Evolutionary conservation across 257 asterid species (phyloP), one percentile per base, ranked within the genome.

Genomic region (Handroanthus guayacan): DNA sequence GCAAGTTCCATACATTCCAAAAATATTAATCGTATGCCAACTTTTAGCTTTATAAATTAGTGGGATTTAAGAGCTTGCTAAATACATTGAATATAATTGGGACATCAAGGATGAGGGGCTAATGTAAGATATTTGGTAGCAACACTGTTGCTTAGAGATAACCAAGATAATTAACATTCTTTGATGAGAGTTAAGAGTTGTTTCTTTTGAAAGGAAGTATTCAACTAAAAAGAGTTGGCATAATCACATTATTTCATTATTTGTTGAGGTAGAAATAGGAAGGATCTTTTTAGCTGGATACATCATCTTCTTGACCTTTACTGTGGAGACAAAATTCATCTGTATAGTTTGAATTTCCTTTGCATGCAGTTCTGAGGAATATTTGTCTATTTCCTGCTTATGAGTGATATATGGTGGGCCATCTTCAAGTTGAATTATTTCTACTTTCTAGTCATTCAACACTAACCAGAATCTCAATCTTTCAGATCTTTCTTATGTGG

Each of bases 361-460:
- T 74, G 11, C 56, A 18, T 72, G 75, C 56, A 50, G 52, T 34
- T 25, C 45, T 57, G 55, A 56, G 67, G 76, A 48, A 67, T 67
- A 72, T 77, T 5, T 8, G 39, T 55, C 17, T 41, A 17, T 5
- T 72, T 52, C 39, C 39, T 20, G 43, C 16, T 74, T 79, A 63
- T 54, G 51, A 17, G 52, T 45, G 75, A 58, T 54, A 67, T 68
- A 55, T 63, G 74, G 83, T 62, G 83, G 83, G 80, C 80, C 83
- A 62, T 45, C 36, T 62, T 41, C 55, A 31, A 84, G 78, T 71
- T 75, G 85, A 82, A 80, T 86, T 82, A 82, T 84, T 82, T 74
- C 72, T 77, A 63, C 85, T 86, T 86, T 86, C 85, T 81, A 74
- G 88, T 86, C 90, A 86, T 78, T 79, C 78, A 83, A 82, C 90